Percentiles rank a stretch among this genome's conserved stretches.
These are phyloP conservation scores for Protea cynaroides DNA, from an alignment of 164 flowering plant genomes.

Conservation along the genomic window DNA sequence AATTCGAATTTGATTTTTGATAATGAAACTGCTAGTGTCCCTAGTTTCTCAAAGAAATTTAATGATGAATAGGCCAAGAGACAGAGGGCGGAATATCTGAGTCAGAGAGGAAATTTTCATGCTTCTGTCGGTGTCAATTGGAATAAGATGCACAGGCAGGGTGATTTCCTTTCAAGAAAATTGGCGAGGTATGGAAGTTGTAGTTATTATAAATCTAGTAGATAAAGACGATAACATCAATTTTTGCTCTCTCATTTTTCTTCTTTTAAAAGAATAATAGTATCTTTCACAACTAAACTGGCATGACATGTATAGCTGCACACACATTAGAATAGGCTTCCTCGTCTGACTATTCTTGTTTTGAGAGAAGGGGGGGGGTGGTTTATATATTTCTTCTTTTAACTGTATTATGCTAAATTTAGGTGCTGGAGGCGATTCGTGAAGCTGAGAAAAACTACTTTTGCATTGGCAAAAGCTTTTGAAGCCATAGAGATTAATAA, in stretches of 20 bases:
- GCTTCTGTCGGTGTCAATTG: constrained; percentile 26
- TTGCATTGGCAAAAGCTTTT: constrained; percentile 56
- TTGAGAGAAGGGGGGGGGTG: too few relatives aligned
- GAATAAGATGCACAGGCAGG: constrained; percentile 49
- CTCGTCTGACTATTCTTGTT: too few relatives aligned
- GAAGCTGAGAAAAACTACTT: constrained; percentile 55
- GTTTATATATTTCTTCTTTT: neutral
- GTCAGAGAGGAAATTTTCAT: constrained; percentile 52
- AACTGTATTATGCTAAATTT: constrained; percentile 5
- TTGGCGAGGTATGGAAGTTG: constrained; percentile 56
- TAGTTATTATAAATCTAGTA: neutral
- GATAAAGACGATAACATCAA: neutral
- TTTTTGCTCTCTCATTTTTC: too few relatives aligned
- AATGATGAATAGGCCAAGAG: constrained; percentile 55
- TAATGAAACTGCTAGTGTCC: neutral
- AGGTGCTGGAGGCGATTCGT: constrained; percentile 88
- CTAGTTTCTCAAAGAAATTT: neutral
- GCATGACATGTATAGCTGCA: too few relatives aligned
- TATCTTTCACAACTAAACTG: too few relatives aligned
- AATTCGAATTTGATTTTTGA: neutral
- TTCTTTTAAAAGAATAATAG: too few relatives aligned
- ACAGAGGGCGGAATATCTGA: constrained; percentile 78
- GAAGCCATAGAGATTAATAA: constrained; percentile 52
- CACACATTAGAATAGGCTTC: too few relatives aligned
- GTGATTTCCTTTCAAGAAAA: constrained; percentile 69